A percentile compares a stretch with the other conserved stretches of the same genome.
Evolutionary conservation across 2,329 filamentous ascomycete species (phyloP).

Genomic region (Mycosphaerelloides madeirae): DNA sequence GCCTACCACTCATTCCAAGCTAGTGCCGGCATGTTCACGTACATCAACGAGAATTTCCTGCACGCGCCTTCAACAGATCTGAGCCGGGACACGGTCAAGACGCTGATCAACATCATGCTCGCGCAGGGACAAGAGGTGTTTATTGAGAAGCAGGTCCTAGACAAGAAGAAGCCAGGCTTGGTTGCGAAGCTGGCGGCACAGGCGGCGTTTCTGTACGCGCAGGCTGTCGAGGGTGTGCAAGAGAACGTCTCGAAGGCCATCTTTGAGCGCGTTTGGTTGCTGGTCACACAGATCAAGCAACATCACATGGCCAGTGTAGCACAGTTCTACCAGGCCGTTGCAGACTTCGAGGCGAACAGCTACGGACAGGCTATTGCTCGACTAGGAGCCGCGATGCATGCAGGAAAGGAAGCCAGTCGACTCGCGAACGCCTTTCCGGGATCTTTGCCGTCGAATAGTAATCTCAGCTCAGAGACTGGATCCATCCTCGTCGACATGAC

Average conservation of each 20-base stretch:
- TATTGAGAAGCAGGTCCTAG: slow-evolving; percentile 87
- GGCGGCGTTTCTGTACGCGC: slow-evolving; percentile 78
- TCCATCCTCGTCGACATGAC: slow-evolving; percentile 70
- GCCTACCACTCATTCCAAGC: slow-evolving; percentile 98
- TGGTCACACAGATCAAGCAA: slow-evolving; percentile 77
- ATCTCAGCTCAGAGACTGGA: slow-evolving; percentile 76
- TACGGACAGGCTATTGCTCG: slow-evolving; percentile 82
- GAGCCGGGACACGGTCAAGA: slow-evolving; percentile 92
- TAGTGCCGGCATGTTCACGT: slow-evolving; percentile 98
- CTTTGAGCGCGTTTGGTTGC: slow-evolving; percentile 90
- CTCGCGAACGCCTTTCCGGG: slow-evolving; percentile 75
- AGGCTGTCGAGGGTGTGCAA: slow-evolving; percentile 84
- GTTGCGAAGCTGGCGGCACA: slow-evolving; percentile 91
- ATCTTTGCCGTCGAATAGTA: slow-evolving; percentile 73
- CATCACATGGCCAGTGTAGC: slow-evolving; percentile 78
- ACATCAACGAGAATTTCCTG: slow-evolving; percentile 99
- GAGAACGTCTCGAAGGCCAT: slow-evolving; percentile 87
- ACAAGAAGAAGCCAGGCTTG: slow-evolving; percentile 87
- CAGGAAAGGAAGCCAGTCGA: slow-evolving; percentile 72
- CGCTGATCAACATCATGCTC: slow-evolving; percentile 84
- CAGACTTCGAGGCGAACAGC: slow-evolving; percentile 82
- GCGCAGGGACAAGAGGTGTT: slow-evolving; percentile 97
- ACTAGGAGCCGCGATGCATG: slow-evolving; percentile 72
- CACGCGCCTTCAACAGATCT: slow-evolving; percentile 95
- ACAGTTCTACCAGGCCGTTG: slow-evolving; percentile 88